Base-by-base conservation (phyloP, 805 yeast genomes). In the Hanseniaspora lindneri region DNA sequence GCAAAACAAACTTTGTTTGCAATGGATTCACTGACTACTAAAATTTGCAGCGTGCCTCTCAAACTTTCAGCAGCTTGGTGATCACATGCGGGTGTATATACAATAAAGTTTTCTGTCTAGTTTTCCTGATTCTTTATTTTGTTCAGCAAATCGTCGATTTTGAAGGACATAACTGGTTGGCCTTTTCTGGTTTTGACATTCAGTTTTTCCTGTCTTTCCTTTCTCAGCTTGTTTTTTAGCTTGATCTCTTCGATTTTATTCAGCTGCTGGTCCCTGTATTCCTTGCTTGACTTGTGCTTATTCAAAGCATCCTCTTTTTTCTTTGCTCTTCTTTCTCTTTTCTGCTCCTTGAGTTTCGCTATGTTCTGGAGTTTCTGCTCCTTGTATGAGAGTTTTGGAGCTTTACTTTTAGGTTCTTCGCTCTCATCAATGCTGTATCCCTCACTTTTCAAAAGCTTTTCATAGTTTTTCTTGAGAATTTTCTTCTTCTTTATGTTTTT, bases 91-190 rank as follows among this genome's bases (percentile, higher is more conserved):
- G n/a, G n/a, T n/a, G n/a, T n/a, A 8, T 27, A 9, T 27, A 27
- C 29, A 9, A 27, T 9, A 27, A 9, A 8, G 11, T 9, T 27
- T 8, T 27, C 11, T 27, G 11, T 27, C n/a, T 30, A 63, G 3
- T 61, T 58, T 28, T 63, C 63, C 53, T 76, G 79, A 25, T 64
- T 64, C 58, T 75, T 78, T 52, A 88, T 83, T 62, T 86, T 84
- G 47, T 82, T 92, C 42, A 88, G 69, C 39, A 88, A 67, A 55
- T 77, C 75, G 49, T 77, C 80, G 51, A 88, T 84, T 63, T 94
- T 75, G 14, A 95, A 94, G 0, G 86, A 95, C 89, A 88, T 84
- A 39, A 76, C 64, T 2, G 96, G 96, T 62, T 88, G 97, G 0
- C 97, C 97, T 3, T 67, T 60, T 56, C 70, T 70, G 1, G 95